phyloP scores from a whole-genome alignment of 164 flowering plant genomes.

The Aristolochia fimbriata region DNA sequence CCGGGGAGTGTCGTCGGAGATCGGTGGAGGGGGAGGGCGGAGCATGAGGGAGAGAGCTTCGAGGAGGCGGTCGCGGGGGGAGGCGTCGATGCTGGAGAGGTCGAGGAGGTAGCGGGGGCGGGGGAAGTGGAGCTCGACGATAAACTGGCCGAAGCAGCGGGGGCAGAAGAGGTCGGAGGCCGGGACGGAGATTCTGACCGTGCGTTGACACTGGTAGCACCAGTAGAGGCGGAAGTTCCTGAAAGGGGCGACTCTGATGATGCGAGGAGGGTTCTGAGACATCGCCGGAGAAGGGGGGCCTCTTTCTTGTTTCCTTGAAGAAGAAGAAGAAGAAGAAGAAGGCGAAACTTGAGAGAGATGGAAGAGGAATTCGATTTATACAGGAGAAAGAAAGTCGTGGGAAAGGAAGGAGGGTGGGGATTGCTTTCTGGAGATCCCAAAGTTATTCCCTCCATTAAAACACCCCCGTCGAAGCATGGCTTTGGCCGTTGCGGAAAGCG shows the following conservation, averaged over 20 bases:
- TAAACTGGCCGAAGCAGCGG: conserved; percentile 59
- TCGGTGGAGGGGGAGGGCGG: conserved; percentile 20
- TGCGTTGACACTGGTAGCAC: conserved; percentile 67
- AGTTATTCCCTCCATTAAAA: conserved; percentile 17
- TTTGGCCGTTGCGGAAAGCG: neutral
- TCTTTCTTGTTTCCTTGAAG: too few species aligned
- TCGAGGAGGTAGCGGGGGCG: conserved; percentile 28
- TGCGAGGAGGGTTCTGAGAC: conserved; percentile 27
- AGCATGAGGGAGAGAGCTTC: conserved; percentile 57
- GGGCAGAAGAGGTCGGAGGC: conserved; percentile 56
- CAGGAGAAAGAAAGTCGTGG: too few species aligned
- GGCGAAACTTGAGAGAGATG: neutral
- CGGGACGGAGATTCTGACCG: conserved; percentile 30
- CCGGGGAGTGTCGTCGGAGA: neutral
- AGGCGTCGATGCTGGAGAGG: conserved; percentile 34
- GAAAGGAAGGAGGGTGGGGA: conserved; percentile 8
- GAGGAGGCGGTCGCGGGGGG: conserved; percentile 47
- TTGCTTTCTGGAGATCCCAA: conserved; percentile 19
- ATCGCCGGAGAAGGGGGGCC: too few species aligned
- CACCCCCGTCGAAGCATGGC: neutral
- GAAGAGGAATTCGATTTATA: neutral
- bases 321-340: too few species aligned
- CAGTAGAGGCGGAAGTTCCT: conserved; percentile 44
- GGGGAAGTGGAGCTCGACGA: conserved; percentile 34
- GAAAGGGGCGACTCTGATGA: conserved; percentile 6